These are phyloP conservation scores for Vanderwaltozyma polyspora DNA, from an alignment of 805 yeast genomes.

Conservation along the genomic window DNA sequence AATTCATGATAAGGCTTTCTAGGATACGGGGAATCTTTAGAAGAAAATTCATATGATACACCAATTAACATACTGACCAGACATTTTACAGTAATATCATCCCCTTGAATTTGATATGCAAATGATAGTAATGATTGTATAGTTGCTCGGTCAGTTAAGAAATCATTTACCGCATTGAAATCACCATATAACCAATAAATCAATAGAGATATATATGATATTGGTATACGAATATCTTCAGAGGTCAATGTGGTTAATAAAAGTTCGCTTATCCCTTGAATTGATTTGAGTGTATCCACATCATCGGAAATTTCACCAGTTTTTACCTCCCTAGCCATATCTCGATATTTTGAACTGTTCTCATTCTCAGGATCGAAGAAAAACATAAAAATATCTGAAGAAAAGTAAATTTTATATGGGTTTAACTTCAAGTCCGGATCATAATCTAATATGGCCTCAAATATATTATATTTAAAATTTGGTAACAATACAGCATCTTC, in stretches of 20 bases:
- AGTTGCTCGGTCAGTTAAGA: constrained; percentile 56
- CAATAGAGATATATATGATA: constrained; percentile 68
- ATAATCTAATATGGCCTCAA: constrained; percentile 62
- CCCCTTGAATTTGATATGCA: constrained; percentile 39
- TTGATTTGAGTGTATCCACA: constrained; percentile 46
- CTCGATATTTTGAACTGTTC: constrained; percentile 39
- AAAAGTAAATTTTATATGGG: constrained; percentile 83
- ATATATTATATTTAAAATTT: constrained; percentile 37
- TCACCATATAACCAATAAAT: constrained; percentile 73
- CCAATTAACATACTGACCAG: constrained; percentile 65
- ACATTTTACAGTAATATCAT: constrained; percentile 57
- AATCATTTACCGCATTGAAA: constrained; percentile 59
- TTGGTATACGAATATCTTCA: constrained; percentile 62
- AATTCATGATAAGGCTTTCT: constrained; percentile 51
- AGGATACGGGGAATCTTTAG: constrained; percentile 39
- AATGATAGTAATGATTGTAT: constrained; percentile 59
- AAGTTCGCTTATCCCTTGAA: constrained; percentile 71
- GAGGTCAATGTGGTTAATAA: constrained; percentile 51
- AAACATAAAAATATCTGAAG: constrained; percentile 52
- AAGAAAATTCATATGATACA: constrained; percentile 72
- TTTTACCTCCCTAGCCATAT: constrained; percentile 40
- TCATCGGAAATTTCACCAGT: constrained; percentile 22
- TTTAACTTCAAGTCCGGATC: constrained; percentile 63
- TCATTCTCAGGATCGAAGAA: constrained; percentile 35
- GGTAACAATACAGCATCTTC: constrained; percentile 23